A percentile compares a stretch with the other conserved stretches of the same genome.
Conservation (phyloP, 1,139 yeast genomes). For the Candida pseudocylindracea region DNA sequence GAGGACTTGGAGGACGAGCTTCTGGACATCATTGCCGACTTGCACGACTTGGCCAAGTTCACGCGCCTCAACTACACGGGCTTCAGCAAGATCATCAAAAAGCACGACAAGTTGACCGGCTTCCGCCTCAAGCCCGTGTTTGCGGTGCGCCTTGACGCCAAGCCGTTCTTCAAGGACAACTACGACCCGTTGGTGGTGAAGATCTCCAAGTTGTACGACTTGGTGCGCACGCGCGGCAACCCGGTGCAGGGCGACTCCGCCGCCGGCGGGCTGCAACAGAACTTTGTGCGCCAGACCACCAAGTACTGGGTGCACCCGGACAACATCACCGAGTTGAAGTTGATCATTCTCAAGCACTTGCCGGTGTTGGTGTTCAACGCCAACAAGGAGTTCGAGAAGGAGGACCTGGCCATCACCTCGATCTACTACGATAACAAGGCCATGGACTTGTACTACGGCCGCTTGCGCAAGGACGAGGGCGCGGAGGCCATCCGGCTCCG, state of each 20-base stretch:
- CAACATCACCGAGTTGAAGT: slow-evolving; percentile 90
- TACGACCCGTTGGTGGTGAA: slow-evolving; percentile 78
- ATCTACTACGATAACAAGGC: slow-evolving; percentile 81
- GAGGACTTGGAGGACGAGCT: slow-evolving; percentile 81
- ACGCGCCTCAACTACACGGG: slow-evolving; percentile 88
- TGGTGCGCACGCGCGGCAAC: slow-evolving; percentile 87
- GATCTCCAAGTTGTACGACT: slow-evolving; percentile 70
- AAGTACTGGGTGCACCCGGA: slow-evolving; percentile 99
- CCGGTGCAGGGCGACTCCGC: slow-evolving; percentile 87
- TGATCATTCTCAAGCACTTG: slow-evolving; percentile 76
- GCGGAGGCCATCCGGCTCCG: slow-evolving; percentile 96
- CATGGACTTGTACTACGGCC: slow-evolving; percentile 81
- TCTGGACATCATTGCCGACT: slow-evolving; percentile 88
- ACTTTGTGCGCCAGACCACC: slow-evolving; percentile 94
- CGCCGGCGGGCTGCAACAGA: slow-evolving; percentile 95
- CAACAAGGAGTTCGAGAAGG: slow-evolving; percentile 83
- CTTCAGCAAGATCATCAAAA: slow-evolving; percentile 84
- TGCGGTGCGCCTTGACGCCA: slow-evolving; percentile 77
- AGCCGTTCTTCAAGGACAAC: slow-evolving; percentile 89
- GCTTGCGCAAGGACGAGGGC: slow-evolving; percentile 91
- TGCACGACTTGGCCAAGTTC: slow-evolving; percentile 88
- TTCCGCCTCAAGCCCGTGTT: slow-evolving; percentile 78
- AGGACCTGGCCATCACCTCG: slow-evolving; percentile 90
- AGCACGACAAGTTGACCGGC: slow-evolving; percentile 81
- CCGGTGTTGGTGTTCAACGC: slow-evolving; percentile 94